These are phyloP conservation scores for Pseudoneurospora amorphoporcata DNA, from an alignment of 495 filamentous ascomycete genomes.

Conservation along the genomic window DNA sequence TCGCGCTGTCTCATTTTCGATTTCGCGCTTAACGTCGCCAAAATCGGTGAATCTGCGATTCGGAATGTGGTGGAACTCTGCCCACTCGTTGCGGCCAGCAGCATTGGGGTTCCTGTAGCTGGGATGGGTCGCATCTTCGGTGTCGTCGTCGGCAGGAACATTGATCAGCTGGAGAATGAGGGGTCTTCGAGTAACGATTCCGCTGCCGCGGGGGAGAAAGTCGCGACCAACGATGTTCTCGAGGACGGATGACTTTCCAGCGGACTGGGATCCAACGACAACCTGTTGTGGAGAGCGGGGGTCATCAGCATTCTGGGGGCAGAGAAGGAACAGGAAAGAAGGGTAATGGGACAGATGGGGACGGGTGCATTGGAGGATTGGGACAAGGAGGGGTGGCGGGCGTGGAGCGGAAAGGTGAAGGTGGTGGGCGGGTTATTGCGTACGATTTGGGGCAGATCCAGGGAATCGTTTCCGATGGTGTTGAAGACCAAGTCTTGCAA, in stretches of 20 bases:
- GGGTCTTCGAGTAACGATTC: conserved; percentile 89
- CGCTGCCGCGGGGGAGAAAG: conserved; percentile 90
- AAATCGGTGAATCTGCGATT: conserved; percentile 90
- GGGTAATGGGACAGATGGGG: not conserved
- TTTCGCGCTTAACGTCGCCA: conserved; percentile 83
- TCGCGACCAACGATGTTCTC: conserved; percentile 98
- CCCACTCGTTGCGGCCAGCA: conserved; percentile 63
- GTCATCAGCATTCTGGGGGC: not conserved
- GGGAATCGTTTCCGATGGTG: conserved; percentile 96
- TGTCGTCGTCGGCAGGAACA: conserved; percentile 70
- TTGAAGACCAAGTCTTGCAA: conserved; percentile 98
- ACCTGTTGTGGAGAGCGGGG: conserved; percentile 48
- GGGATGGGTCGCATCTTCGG: conserved; percentile 49
- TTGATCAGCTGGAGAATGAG: conserved; percentile 98
- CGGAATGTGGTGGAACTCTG: conserved; percentile 91
- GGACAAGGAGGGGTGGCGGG: not conserved
- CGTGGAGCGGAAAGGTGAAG: not conserved
- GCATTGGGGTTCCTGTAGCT: conserved; percentile 35
- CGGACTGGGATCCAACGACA: conserved; percentile 96
- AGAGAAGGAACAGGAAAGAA: not conserved
- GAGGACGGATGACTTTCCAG: conserved; percentile 97
- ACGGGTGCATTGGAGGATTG: not conserved
- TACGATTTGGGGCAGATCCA: conserved; percentile 98
- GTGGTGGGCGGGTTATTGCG: conserved; percentile 25
- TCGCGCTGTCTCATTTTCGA: conserved; percentile 89